phyloP scores from a whole-genome alignment of 78 protist species.

The Dictyostelium citrinum region DNA sequence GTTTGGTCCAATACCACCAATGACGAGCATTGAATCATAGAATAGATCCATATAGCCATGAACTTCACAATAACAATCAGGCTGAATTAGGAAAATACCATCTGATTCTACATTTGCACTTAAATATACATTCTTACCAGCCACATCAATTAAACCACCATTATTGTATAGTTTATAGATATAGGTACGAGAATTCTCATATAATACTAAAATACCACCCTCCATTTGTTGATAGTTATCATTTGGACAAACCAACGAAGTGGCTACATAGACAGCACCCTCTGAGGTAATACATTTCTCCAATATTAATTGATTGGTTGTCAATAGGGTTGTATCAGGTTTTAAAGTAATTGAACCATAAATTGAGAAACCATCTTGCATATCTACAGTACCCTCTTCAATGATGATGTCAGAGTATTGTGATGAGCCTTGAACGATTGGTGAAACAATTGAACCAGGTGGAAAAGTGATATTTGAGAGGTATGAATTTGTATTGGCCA shows the following conservation, averaged over 20 bases:
- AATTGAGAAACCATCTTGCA: neutral
- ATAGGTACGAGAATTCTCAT: neutral
- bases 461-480: neutral
- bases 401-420: neutral
- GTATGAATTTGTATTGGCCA: neutral
- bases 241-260: neutral
- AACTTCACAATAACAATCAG: neutral
- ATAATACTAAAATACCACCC: neutral
- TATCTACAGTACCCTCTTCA: neutral
- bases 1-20: slow-evolving; percentile 11
- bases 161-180: neutral
- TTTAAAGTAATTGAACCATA: neutral
- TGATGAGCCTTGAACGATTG: neutral
- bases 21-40: neutral
- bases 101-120: neutral
- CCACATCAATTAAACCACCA: neutral
- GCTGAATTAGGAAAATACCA: neutral
- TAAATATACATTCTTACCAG: neutral
- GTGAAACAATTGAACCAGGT: neutral
- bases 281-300: neutral
- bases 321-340: neutral
- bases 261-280: neutral
- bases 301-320: neutral
- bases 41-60: neutral
- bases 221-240: neutral